A percentile compares a stretch with the other conserved stretches of the same genome.
Evolutionary conservation across 345 rosid genomes (phyloP).

Genomic region (Linum usitatissimum): DNA sequence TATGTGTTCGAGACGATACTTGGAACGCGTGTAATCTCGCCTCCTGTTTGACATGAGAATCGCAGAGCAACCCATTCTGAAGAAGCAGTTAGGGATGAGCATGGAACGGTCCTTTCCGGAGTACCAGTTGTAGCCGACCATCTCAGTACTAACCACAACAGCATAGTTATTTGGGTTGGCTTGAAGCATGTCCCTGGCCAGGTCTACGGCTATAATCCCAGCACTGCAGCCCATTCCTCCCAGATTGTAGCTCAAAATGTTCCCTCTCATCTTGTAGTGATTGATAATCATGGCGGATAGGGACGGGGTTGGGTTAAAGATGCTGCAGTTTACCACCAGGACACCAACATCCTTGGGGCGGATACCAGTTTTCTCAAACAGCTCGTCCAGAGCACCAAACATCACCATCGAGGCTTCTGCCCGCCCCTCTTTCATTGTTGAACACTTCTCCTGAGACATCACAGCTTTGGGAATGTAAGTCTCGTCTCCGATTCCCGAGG

Average conservation of each 20-base stretch:
- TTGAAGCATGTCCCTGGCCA: conserved; percentile 87
- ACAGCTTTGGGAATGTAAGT: conserved; percentile 66
- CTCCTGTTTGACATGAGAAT: conserved; percentile 72
- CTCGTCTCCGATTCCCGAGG: conserved; percentile 83
- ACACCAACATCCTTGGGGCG: conserved; percentile 82
- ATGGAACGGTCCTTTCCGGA: conserved; percentile 61
- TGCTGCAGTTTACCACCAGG: conserved; percentile 86
- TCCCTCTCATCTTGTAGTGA: conserved; percentile 93
- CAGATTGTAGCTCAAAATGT: conserved; percentile 77
- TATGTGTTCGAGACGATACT: conserved; percentile 78
- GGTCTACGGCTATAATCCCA: conserved; percentile 66
- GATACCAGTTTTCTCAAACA: conserved; percentile 64
- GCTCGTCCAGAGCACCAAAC: conserved; percentile 83
- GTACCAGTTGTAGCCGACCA: conserved; percentile 95
- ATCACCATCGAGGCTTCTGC: conserved; percentile 68
- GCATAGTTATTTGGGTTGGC: conserved; percentile 76
- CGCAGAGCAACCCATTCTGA: conserved; percentile 88
- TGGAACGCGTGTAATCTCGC: conserved; percentile 59
- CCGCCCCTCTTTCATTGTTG: conserved; percentile 87
- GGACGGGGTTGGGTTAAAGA: conserved; percentile 89
- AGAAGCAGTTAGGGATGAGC: conserved; percentile 83
- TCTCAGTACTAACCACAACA: conserved; percentile 80
- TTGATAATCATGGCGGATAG: conserved; percentile 88
- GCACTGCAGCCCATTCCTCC: conserved; percentile 99
- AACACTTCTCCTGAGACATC: conserved; percentile 36